Percentiles rank a stretch among this genome's conserved stretches.
Evolutionary conservation across 345 rosid genomes (phyloP).

Genomic region (Ceriops zippeliana): DNA sequence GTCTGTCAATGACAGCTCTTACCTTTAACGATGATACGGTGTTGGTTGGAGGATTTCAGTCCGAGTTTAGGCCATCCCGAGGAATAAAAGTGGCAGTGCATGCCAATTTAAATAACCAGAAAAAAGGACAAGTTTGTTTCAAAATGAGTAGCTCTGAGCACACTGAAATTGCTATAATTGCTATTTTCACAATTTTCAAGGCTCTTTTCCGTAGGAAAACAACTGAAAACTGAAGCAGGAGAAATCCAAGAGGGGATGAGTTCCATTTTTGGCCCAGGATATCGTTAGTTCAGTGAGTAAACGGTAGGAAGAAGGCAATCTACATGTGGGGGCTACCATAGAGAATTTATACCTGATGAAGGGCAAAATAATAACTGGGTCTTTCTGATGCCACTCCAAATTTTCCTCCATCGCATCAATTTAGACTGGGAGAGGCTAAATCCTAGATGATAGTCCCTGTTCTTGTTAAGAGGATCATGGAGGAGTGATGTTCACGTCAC

Average conservation of each 20-base stretch:
- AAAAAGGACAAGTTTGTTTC: constrained; percentile 65
- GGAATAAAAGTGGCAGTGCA: constrained; percentile 48
- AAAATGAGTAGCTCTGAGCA: constrained; percentile 70
- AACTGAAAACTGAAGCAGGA: constrained; percentile 23
- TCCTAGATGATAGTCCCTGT: too few relatives aligned
- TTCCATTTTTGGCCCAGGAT: not conserved
- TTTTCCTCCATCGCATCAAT: too few relatives aligned
- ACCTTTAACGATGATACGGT: constrained; percentile 67
- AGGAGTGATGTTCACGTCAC: too few relatives aligned
- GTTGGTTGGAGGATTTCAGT: constrained; percentile 65
- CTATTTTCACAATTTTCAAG: constrained; percentile 51
- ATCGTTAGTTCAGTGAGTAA: not conserved
- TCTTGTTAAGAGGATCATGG: too few relatives aligned
- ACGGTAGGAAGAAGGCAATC: not conserved
- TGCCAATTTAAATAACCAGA: constrained; percentile 66
- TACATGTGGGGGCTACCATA: not conserved
- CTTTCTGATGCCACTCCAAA: not conserved
- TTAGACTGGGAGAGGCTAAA: too few relatives aligned
- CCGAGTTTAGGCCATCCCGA: constrained; percentile 56
- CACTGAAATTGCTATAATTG: constrained; percentile 62
- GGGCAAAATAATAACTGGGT: not conserved
- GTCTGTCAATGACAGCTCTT: constrained; percentile 56
- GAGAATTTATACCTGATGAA: not conserved
- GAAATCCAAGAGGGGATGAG: constrained; percentile 41
- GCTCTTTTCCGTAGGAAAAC: constrained; percentile 45